phyloP scores from a whole-genome alignment of 495 filamentous ascomycete genomes.

The Aspergillus indologenus region DNA sequence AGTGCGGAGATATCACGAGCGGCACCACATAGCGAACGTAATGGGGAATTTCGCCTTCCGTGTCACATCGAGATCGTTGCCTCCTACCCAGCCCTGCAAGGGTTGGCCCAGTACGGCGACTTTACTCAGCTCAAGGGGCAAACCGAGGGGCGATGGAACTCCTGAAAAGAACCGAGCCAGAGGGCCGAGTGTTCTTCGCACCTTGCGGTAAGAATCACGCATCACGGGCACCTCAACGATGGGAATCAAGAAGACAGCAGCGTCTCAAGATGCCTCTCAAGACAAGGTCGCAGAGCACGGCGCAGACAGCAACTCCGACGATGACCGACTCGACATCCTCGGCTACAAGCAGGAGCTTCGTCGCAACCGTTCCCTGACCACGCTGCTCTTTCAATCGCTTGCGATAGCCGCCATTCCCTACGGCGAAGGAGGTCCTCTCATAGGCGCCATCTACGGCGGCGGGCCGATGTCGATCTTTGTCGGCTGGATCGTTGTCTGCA shows the following conservation, averaged over 20 bases:
- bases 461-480: slow-evolving; percentile 42
- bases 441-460: slow-evolving; percentile 43
- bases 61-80: slow-evolving; percentile 1
- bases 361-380: slow-evolving; percentile 38
- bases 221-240: background rate
- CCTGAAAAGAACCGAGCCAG: background rate
- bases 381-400: slow-evolving; percentile 20
- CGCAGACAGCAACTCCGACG: background rate
- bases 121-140: background rate
- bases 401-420: slow-evolving; percentile 30
- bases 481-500: slow-evolving; percentile 40
- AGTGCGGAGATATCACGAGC: background rate
- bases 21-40: background rate
- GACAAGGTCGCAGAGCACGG: background rate
- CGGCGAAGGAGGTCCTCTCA: slow-evolving; percentile 44
- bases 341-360: slow-evolving; percentile 40
- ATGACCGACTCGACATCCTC: slow-evolving; percentile 29
- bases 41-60: background rate
- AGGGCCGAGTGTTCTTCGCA: background rate
- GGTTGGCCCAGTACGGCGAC: background rate
- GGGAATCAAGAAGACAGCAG: background rate
- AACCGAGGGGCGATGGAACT: background rate
- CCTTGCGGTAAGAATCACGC: background rate
- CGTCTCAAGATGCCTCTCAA: background rate
- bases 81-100: background rate